Percentiles rank a stretch among this genome's conserved stretches.
Conservation (phyloP, 306 rosid genomes). For the Prunus salicina region DNA sequence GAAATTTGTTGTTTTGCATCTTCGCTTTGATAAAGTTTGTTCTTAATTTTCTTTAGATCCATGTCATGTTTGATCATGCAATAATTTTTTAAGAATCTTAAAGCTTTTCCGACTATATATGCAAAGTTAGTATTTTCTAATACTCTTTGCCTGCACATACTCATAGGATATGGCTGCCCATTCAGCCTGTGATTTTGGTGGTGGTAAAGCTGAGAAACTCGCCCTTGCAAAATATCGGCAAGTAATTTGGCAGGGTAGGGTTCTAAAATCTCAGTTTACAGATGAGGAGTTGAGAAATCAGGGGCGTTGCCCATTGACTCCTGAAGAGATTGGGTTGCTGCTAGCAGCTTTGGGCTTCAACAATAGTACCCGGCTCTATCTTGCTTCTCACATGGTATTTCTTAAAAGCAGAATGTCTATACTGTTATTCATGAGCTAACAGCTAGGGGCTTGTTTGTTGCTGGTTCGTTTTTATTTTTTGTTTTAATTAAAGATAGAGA, state of each 20-base stretch:
- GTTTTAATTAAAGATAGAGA: neutral
- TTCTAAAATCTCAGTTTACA: conserved; percentile 86
- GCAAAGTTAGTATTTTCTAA: neutral
- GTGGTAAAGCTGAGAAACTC: conserved; percentile 82
- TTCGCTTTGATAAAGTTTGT: conserved; percentile 91
- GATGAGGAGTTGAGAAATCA: conserved; percentile 80
- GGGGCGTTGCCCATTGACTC: conserved; percentile 98
- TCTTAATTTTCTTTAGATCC: conserved; percentile 6
- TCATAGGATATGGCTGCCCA: conserved; percentile 98
- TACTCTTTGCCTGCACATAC: neutral
- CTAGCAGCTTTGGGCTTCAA: conserved; percentile 90
- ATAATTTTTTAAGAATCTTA: neutral
- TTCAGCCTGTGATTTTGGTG: conserved; percentile 98
- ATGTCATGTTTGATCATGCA: neutral
- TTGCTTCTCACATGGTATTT: conserved; percentile 90
- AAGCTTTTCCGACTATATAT: neutral
- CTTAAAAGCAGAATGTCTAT: neutral
- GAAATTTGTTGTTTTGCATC: conserved; percentile 87
- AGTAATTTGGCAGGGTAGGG: conserved; percentile 95
- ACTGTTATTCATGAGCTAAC: neutral
- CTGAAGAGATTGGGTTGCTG: conserved; percentile 90
- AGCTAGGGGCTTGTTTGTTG: neutral
- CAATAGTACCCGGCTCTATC: conserved; percentile 81
- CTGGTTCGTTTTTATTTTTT: neutral
- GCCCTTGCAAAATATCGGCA: conserved; percentile 94